Conservation (phyloP, 1,284 basidiomycete genomes). For the Ustilago hordei region DNA sequence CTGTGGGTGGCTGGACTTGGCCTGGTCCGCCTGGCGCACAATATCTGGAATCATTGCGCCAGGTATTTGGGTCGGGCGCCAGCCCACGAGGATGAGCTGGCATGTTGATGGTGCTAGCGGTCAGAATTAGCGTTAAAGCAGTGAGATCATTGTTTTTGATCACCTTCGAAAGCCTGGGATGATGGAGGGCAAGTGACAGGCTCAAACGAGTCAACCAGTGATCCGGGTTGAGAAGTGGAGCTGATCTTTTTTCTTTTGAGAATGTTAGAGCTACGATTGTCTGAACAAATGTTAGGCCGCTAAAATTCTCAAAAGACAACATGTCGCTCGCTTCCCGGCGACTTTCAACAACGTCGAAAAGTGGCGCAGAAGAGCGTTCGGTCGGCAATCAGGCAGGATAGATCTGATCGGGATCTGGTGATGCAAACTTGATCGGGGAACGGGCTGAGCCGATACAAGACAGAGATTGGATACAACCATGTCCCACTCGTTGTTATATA, state of each 20-base stretch:
- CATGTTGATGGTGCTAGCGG: background rate
- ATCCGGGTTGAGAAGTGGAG: background rate
- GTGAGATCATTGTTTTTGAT: too few species aligned
- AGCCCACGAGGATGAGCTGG: conserved; percentile 22
- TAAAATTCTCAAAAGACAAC: background rate
- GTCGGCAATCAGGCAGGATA: too few species aligned
- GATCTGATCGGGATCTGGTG: too few species aligned
- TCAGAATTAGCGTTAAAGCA: background rate
- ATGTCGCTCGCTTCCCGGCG: background rate
- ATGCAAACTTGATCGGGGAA: too few species aligned
- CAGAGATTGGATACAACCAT: too few species aligned
- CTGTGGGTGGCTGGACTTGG: conserved; percentile 19
- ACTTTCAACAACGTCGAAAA: background rate
- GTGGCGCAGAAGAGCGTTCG: background rate
- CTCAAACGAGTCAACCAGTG: too few species aligned
- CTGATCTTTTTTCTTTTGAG: background rate
- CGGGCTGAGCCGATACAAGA: too few species aligned
- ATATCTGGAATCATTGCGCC: conserved; percentile 20
- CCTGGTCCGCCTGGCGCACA: conserved; percentile 1
- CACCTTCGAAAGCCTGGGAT: background rate
- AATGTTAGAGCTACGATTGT: background rate
- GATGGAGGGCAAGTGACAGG: background rate
- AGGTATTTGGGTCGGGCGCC: conserved; percentile 10
- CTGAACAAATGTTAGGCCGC: background rate
- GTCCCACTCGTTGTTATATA: too few species aligned